These are phyloP conservation scores for Ogataea sp. DNA, from an alignment of 805 yeast genomes.

Conservation along the genomic window DNA sequence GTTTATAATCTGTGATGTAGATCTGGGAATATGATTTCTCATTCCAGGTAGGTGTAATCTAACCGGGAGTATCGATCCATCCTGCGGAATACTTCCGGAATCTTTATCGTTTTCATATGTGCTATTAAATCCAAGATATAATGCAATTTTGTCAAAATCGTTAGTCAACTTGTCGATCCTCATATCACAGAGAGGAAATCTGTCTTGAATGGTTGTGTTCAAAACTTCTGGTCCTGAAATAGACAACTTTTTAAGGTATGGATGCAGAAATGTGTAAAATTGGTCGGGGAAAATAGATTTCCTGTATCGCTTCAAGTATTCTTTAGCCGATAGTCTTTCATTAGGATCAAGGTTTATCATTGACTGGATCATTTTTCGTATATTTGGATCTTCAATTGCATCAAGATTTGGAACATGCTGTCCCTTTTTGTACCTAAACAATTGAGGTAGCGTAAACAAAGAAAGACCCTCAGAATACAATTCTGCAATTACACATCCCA, in stretches of 20 bases:
- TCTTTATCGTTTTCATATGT: slow-evolving; percentile 7
- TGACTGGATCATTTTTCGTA: slow-evolving; percentile 47
- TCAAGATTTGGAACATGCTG: slow-evolving; percentile 60
- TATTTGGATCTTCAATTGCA: slow-evolving; percentile 39
- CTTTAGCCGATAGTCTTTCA: slow-evolving; percentile 47
- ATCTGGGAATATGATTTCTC: slow-evolving; percentile 35
- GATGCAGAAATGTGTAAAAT: slow-evolving; percentile 62
- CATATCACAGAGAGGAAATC: slow-evolving; percentile 38
- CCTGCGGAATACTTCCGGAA: slow-evolving; percentile 4
- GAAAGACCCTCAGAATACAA: slow-evolving; percentile 81
- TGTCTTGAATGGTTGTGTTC: slow-evolving; percentile 10
- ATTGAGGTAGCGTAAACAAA: slow-evolving; percentile 76
- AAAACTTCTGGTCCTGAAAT: too few species aligned
- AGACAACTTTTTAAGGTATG: slow-evolving; percentile 47
- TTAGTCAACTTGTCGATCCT: slow-evolving; percentile 52
- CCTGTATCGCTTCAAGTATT: slow-evolving; percentile 42
- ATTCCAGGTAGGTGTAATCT: slow-evolving; percentile 45
- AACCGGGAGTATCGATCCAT: slow-evolving; percentile 27
- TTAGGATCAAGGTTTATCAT: slow-evolving; percentile 62
- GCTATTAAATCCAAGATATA: slow-evolving; percentile 29
- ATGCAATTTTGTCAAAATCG: slow-evolving; percentile 45
- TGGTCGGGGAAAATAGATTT: slow-evolving; percentile 53
- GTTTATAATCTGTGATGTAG: slow-evolving; percentile 23
- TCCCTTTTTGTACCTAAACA: slow-evolving; percentile 70
- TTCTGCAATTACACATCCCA: slow-evolving; percentile 89